Evolutionary conservation across 73 alveolate species (phyloP).

Genomic region (Strombidium stylifer): DNA sequence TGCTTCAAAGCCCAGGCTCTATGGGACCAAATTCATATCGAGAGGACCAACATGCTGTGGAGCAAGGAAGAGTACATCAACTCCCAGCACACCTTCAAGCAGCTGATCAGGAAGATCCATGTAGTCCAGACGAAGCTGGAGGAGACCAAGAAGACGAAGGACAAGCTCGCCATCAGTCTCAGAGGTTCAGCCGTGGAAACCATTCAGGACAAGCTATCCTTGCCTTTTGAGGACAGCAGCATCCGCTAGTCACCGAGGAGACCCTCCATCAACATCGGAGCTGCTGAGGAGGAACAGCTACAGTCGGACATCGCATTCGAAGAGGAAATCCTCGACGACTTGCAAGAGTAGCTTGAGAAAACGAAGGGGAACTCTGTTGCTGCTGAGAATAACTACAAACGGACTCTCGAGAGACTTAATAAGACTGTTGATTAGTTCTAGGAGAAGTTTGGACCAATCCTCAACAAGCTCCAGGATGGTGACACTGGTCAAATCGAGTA

Average conservation of each 20-base stretch:
- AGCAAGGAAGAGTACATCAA: slow-evolving; percentile 23
- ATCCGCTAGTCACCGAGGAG: too few species aligned
- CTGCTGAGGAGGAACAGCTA: too few species aligned
- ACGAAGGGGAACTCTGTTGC: slow-evolving; percentile 6
- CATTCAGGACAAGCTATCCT: too few species aligned
- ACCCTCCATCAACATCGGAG: too few species aligned
- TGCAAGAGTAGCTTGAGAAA: slow-evolving; percentile 14
- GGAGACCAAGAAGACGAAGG: too few species aligned
- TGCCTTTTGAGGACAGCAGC: too few species aligned
- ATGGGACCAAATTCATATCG: slow-evolving; percentile 22
- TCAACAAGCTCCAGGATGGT: slow-evolving; percentile 24
- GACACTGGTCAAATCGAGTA: slow-evolving; percentile 19
- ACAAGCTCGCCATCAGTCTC: too few species aligned
- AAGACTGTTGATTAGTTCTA: slow-evolving; percentile 26
- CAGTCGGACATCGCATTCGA: not conserved
- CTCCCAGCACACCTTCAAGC: not conserved
- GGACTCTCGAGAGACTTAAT: slow-evolving; percentile 4
- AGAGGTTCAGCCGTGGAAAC: too few species aligned
- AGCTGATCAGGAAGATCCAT: too few species aligned
- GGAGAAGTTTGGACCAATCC: slow-evolving; percentile 15
- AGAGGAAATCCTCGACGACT: slow-evolving; percentile 1
- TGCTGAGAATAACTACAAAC: slow-evolving; percentile 29
- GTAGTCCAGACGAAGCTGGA: too few species aligned
- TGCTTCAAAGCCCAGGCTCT: slow-evolving; percentile 6
- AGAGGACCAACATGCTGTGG: slow-evolving; percentile 24